Evolutionary conservation across 73 alveolate genomes (phyloP).

Genomic region (Tetrahymena elliotti): DNA sequence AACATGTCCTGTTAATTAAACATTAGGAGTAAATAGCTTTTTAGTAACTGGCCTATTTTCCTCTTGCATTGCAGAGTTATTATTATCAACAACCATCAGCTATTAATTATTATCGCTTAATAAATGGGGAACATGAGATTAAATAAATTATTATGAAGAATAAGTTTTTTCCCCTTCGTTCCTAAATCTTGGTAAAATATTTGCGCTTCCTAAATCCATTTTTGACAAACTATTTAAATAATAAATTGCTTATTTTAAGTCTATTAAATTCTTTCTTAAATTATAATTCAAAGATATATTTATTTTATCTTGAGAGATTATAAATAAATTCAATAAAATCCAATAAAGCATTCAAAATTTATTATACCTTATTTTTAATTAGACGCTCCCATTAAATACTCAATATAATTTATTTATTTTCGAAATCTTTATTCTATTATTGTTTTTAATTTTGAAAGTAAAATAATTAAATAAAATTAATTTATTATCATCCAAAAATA

Average conservation of each 20-base stretch:
- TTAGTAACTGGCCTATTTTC: background rate
- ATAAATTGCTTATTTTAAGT: background rate
- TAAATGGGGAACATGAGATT: background rate
- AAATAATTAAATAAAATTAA: too few species aligned
- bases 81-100: background rate
- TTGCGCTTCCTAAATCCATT: background rate
- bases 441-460: too few species aligned
- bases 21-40: background rate
- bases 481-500: too few species aligned
- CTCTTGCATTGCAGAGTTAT: background rate
- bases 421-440: background rate
- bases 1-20: slow-evolving; percentile 51
- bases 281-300: background rate
- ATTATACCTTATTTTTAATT: background rate
- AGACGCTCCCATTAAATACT: background rate
- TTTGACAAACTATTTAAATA: background rate
- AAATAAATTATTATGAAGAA: background rate
- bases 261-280: background rate
- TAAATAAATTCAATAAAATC: background rate
- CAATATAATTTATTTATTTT: too few species aligned
- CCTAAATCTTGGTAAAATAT: background rate
- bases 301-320: background rate
- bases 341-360: background rate
- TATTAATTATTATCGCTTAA: background rate
- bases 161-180: background rate